Evolutionary conservation across 495 filamentous ascomycete genomes (phyloP), one percentile per base, ranked within the genome.

Genomic region (Trichodelitschia bisporula): DNA sequence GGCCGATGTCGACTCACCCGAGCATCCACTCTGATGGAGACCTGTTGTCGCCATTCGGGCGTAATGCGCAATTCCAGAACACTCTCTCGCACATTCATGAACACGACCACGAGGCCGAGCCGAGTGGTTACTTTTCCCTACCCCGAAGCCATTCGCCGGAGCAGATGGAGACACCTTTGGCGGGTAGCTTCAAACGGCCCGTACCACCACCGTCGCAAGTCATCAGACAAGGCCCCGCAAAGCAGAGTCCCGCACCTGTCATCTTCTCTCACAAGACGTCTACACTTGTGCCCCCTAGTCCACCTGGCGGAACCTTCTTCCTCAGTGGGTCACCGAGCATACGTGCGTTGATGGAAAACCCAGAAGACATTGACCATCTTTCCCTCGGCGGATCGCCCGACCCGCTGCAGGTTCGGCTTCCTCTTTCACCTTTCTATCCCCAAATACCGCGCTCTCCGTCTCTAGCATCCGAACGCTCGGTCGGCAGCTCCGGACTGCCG

Each of bases 381-480:
- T 45, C 52, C 29, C 18, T 45, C 1, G 33, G 37, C 25, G 42
- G 40, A 6, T 49, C 41, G 3, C 39, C 30, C 15, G 40, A 46
- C 31, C 37, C 40, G n/a, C 19, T 46, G 28, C 36, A 39, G 24
- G 28, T 35, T 6, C 40, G n/a, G n/a, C n/a, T n/a, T n/a, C n/a
- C n/a, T n/a, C n/a, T n/a, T 49, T 19, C 48, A 53, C 15, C 29
- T 49, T 31, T 51, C 54, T 18, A 21, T 15, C n/a, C 41, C 48
- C 17, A 46, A 32, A 43, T 56, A 48, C 64, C 53, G 33, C 66
- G 79, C 27, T 89, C 82, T 8, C 78, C 79, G 3, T 90, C 80
- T 0, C 53, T 82, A 25, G 71, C 66, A 39, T 93, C 82, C 2
- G 78, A 90, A 30, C 63, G 63, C 19, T 76, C 72, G 0, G 50